Evolutionary conservation across 1,284 basidiomycete genomes (phyloP), one percentile per base, ranked within the genome.

Genomic region (Meira nashicola): DNA sequence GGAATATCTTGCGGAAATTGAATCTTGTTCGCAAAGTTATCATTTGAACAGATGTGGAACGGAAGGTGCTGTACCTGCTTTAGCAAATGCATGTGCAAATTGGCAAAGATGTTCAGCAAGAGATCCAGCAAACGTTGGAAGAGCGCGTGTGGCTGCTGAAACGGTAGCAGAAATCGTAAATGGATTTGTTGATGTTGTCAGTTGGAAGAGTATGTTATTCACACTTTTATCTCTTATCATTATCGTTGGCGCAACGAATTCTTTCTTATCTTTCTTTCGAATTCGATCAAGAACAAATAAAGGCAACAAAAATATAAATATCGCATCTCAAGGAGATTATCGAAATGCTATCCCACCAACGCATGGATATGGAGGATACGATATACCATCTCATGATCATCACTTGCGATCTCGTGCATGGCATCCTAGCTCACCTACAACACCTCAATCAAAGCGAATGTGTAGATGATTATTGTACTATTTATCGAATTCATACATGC

Each of bases 71-170:
- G 72, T 71, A 14, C 72, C 72, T 1, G 72, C 71, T n/a, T 60
- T 74, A 5, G 59, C 72, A 1, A 55, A 59, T 19, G 71, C 71
- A 6, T 74, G 73, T 59, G 68, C 61, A 55, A 63, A 67, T 49
- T 97, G 94, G 94, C 89, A 93, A 73, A 86, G 86, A n/a, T 98
- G 94, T 79, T 95, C 96, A 89, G 87, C 88, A 78, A 88, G 90
- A 58, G 92, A 96, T 81, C 92, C 92, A 47, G 87, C 87, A 25
- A 87, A 88, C 39, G 86, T 95, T 21, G 92, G 92, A 0, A 87
- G 90, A 53, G 89, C 92, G 57, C 86, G 86, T 66, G 89, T 97
- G 67, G 87, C 89, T 48, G 92, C 94, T 55, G 92, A 97, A 81
- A 87, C 94, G 51, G 88, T 97, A 78, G 94, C 91, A 51, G 93